Base-by-base conservation (phyloP, 176 grass and related monocot species). In the Luzula sylvatica region DNA sequence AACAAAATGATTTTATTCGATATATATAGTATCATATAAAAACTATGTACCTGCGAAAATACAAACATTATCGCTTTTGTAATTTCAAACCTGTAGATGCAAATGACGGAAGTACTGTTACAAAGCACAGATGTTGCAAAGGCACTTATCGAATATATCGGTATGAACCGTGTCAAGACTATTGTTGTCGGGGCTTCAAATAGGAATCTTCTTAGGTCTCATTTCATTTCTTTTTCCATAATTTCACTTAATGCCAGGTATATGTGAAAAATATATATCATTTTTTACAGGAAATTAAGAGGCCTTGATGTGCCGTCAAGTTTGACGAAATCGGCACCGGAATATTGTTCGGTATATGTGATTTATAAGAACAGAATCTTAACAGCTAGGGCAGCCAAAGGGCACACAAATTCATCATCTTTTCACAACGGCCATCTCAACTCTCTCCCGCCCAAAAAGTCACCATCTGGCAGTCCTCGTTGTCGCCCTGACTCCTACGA, bases 271-370 rank as follows among this genome's bases (percentile, higher is more conserved):
- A 35, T 35, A 35, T 35, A 35, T 35, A 3, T 12, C 15, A 11
- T 27, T 5, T 64, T 27, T 26, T 32, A 9, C 74, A 96, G 90
- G 75, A 86, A 70, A 57, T 85, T 96, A 55, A 77, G 81, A 63
- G 74, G 81, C 67, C 80, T 80, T 12, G 84, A 96, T 63, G 71
- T 96, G 23, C 63, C 90, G 45, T 64, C 83, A 61, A 79, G 73
- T 60, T 75, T 96, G 71, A 89, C 81, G 60, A 96, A 89, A 80
- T 54, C 67, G 66, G 74, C 55, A 3, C 84, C 90, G 5, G 84
- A 96, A 13, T 89, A 82, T 52, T 96, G 84, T 63, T 75, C 83
- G 3, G 81, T 96, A 38, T 80, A 96, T 61, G 90, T 96, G 44
- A 82, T 89, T 58, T 67, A 76, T 59, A 96, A 89, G 70, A 76